Evolutionary conservation across 208 protist species (phyloP).

Genomic region (Leishmania tropica): DNA sequence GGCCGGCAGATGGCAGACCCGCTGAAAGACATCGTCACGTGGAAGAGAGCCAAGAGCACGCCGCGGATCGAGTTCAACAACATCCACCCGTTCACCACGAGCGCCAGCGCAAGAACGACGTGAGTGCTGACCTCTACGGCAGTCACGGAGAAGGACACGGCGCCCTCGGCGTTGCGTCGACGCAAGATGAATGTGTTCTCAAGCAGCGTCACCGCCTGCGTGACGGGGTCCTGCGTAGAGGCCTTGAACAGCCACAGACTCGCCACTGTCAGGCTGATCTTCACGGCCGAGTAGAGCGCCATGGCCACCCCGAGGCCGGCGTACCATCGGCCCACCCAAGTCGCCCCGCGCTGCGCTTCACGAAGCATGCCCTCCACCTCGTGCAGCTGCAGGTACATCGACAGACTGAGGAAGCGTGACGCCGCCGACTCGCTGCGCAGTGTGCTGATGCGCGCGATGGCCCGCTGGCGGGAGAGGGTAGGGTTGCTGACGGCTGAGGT

Average conservation of each 20-base stretch:
- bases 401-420: constrained; percentile 50
- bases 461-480: constrained; percentile 25
- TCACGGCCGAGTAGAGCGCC: constrained; percentile 55
- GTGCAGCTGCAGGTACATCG: constrained; percentile 69
- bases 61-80: constrained; percentile 74
- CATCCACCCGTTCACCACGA: constrained; percentile 76
- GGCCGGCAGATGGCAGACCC: constrained; percentile 49
- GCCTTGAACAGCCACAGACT: constrained; percentile 44
- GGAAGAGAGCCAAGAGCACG: constrained; percentile 78
- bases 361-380: constrained; percentile 60
- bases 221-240: constrained; percentile 57
- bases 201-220: constrained; percentile 49
- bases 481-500: constrained; percentile 8
- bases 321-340: constrained; percentile 53
- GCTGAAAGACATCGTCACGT: constrained; percentile 63
- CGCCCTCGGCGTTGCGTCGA: background rate
- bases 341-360: constrained; percentile 50
- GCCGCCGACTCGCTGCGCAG: constrained; percentile 55
- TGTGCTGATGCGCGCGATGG: constrained; percentile 24
- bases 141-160: constrained; percentile 28
- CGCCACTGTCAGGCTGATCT: constrained; percentile 48
- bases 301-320: constrained; percentile 51
- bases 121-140: constrained; percentile 34
- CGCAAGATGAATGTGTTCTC: constrained; percentile 39
- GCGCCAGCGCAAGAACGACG: constrained; percentile 44